Evolutionary conservation across 2,329 filamentous ascomycete species (phyloP).

Genomic region (Monosporascus sp.): DNA sequence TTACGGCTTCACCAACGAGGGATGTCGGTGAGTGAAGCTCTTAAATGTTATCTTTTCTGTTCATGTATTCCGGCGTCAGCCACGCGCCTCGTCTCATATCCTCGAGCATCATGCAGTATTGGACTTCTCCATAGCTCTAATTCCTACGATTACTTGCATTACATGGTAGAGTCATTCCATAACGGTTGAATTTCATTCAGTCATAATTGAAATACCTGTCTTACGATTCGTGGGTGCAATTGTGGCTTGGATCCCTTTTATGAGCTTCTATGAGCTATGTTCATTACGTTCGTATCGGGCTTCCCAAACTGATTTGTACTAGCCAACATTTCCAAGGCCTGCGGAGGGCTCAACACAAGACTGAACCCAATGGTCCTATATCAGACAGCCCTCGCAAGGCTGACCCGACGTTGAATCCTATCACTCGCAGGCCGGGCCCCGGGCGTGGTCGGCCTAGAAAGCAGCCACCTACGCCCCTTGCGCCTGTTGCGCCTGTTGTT

Average conservation of each 20-base stretch:
- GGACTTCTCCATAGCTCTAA: background rate
- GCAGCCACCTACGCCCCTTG: constrained; percentile 21
- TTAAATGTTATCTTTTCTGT: background rate
- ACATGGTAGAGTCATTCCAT: no score
- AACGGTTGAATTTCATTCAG: no score
- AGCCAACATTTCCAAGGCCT: constrained; percentile 60
- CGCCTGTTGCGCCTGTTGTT: background rate
- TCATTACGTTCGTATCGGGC: background rate
- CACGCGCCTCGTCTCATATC: background rate
- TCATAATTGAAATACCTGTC: no score
- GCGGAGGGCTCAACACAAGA: constrained; percentile 48
- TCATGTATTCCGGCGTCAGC: constrained; percentile 1
- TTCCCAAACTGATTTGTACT: constrained; percentile 5
- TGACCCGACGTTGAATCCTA: constrained; percentile 52
- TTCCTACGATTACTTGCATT: no score
- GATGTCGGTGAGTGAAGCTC: constrained; percentile 49
- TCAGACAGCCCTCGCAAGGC: constrained; percentile 31
- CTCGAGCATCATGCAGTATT: no score
- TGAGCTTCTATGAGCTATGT: background rate
- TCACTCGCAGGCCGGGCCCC: constrained; percentile 54
- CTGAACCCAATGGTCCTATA: constrained; percentile 33
- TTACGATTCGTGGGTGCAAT: background rate
- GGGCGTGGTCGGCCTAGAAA: constrained; percentile 51
- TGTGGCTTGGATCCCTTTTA: background rate
- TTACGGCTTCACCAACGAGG: constrained; percentile 60